Evolutionary conservation across 345 rosid species (phyloP), one percentile per base, ranked within the genome.

Genomic region (Turnera subulata): DNA sequence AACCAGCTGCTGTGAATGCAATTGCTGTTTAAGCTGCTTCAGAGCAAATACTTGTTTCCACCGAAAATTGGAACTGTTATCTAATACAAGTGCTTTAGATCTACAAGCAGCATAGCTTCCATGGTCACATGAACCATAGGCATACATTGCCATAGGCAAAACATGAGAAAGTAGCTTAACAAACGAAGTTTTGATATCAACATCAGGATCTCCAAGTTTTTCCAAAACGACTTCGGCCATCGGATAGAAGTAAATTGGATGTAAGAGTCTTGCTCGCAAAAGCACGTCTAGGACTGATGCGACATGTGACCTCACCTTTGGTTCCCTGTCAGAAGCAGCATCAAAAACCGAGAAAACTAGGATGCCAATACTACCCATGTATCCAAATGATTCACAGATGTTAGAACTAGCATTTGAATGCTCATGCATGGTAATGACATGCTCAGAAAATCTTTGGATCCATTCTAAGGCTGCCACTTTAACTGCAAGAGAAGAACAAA

Each of bases 11-110:
- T 88, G 96, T 17, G 91, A 86, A 57, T 83, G 85, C 71, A 91
- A 83, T 67, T 79, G 91, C 66, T 75, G 85, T 48, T 62, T 78
- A 21, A 80, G 67, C 71, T 80, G 94, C 81, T 79, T 88, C 72
- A 91, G 76, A 68, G 96, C 71, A 82, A 91, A 84, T 48, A 84
- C 73, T 73, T 85, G 91, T 75, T 84, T 91, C 97, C 97, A 91
- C 72, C 76, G 80, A 83, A 85, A 69, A 73, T 74, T 66, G 46
- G 80, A 77, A 49, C 66, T 62, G 55, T 70, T 73, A 48, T 79
- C 77, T 58, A 77, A 54, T 64, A 64, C 24, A 61, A 73, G 74
- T 61, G 56, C 68, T 64, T 60, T 59, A 18, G 85, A 81, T 69
- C 84, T 75, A 63, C 59, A 60, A 45, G 65, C 66, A 70, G 55